phyloP scores from a whole-genome alignment of 306 rosid species.

The Prunus mira region DNA sequence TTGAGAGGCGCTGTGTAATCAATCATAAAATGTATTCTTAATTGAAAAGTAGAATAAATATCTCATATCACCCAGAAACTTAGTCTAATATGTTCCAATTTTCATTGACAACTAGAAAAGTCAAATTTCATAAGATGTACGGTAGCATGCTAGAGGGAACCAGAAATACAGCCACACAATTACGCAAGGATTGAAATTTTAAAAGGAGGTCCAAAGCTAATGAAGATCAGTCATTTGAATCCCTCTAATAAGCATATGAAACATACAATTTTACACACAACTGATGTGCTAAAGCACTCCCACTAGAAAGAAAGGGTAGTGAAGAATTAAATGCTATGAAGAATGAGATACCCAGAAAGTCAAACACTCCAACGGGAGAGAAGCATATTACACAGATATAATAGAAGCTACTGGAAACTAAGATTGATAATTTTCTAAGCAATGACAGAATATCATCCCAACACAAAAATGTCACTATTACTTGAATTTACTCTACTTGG shows the following conservation, averaged over 20 bases:
- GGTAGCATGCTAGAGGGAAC: neutral
- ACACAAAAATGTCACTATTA: neutral
- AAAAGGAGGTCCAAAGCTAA: neutral
- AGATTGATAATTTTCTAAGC: neutral
- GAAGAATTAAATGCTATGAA: neutral
- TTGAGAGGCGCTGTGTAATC: slow-evolving; percentile 65
- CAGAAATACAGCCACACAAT: neutral
- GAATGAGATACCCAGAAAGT: neutral
- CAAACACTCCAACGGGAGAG: neutral
- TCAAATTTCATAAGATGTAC: neutral
- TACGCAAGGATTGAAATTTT: neutral
- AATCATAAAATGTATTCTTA: slow-evolving; percentile 2
- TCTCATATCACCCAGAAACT: neutral
- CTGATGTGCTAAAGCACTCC: neutral
- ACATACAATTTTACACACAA: neutral
- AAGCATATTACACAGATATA: neutral
- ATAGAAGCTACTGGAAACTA: neutral
- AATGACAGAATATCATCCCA: neutral
- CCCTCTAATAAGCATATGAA: neutral
- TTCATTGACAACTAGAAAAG: neutral
- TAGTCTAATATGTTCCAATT: neutral
- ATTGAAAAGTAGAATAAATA: neutral
- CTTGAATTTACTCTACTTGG: neutral
- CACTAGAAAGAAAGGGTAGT: neutral
- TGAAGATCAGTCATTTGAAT: neutral